These are phyloP conservation scores for Penicillium chermesinum DNA, from an alignment of 495 filamentous ascomycete species.

Conservation along the genomic window DNA sequence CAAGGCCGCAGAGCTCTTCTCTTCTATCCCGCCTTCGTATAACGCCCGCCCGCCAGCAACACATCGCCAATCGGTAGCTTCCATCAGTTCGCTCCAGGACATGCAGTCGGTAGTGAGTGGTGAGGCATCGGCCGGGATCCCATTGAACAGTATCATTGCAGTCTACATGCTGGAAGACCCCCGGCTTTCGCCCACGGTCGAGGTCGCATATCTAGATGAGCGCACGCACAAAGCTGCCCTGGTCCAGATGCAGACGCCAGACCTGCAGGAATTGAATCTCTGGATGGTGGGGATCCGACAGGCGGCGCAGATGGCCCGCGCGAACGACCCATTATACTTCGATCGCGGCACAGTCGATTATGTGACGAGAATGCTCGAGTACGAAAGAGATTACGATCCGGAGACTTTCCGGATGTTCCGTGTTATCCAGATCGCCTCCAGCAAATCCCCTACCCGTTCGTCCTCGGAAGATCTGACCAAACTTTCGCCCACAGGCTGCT, in stretches of 20 bases:
- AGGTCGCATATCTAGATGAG: constrained; percentile 73
- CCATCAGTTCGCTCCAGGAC: constrained; percentile 58
- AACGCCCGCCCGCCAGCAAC: constrained; percentile 28
- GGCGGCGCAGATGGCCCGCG: constrained; percentile 51
- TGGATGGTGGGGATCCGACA: constrained; percentile 68
- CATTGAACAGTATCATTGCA: constrained; percentile 69
- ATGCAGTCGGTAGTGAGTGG: constrained; percentile 46
- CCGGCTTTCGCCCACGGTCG: constrained; percentile 70
- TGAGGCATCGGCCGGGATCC: constrained; percentile 51
- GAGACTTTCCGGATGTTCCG: constrained; percentile 73
- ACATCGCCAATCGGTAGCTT: constrained; percentile 53
- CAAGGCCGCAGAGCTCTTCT: constrained; percentile 63
- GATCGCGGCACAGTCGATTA: constrained; percentile 57
- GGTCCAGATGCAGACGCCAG: constrained; percentile 64
- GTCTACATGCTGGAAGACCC: constrained; percentile 76
- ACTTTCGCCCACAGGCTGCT: constrained; percentile 66
- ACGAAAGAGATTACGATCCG: constrained; percentile 64
- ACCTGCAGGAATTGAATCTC: constrained; percentile 67
- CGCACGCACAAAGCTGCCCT: constrained; percentile 54
- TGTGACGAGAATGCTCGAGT: constrained; percentile 61
- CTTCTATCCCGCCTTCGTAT: constrained; percentile 44
- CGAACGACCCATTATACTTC: constrained; percentile 51
- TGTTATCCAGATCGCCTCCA: constrained; percentile 68
- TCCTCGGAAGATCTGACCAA: constrained; percentile 77
- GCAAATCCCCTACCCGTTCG: constrained; percentile 52